phyloP scores from a whole-genome alignment of 1,284 basidiomycete species.

The Meira miltonrushii region DNA sequence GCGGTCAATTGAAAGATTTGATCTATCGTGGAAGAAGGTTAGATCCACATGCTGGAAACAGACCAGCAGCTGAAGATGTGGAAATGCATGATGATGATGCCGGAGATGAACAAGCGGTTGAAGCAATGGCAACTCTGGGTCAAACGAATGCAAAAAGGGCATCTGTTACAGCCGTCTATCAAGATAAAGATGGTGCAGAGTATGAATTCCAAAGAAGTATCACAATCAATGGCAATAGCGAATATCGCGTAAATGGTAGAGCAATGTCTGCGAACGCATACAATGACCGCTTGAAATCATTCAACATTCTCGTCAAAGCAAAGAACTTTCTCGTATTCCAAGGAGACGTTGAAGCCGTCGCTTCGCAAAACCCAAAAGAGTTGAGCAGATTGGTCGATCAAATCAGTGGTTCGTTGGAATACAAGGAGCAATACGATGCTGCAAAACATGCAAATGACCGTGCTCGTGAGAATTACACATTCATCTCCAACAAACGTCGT shows the following conservation, averaged over 20 bases:
- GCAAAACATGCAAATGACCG: constrained; percentile 80
- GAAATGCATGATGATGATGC: constrained; percentile 58
- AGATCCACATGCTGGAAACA: constrained; percentile 49
- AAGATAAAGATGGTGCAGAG: constrained; percentile 70
- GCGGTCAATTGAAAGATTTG: constrained; percentile 86
- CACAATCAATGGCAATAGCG: constrained; percentile 72
- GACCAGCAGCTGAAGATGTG: constrained; percentile 54
- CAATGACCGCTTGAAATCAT: constrained; percentile 40
- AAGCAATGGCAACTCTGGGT: too few species aligned
- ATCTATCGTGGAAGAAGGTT: constrained; percentile 85
- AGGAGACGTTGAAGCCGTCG: constrained; percentile 96
- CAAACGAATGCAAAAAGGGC: constrained; percentile 74
- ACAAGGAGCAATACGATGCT: constrained; percentile 80
- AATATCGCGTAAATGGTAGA: constrained; percentile 48
- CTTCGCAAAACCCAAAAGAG: constrained; percentile 86
- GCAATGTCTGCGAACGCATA: constrained; percentile 36
- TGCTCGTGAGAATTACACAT: constrained; percentile 86
- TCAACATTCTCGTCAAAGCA: constrained; percentile 93
- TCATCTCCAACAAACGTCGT: constrained; percentile 86
- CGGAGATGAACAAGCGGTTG: constrained; percentile 61
- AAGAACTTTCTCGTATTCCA: constrained; percentile 98
- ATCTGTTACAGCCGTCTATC: constrained; percentile 87
- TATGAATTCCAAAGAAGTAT: constrained; percentile 88
- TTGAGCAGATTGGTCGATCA: constrained; percentile 88
- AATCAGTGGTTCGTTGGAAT: constrained; percentile 70